Conservation (phyloP, 129 eudicot genomes). For the Centella asiatica region DNA sequence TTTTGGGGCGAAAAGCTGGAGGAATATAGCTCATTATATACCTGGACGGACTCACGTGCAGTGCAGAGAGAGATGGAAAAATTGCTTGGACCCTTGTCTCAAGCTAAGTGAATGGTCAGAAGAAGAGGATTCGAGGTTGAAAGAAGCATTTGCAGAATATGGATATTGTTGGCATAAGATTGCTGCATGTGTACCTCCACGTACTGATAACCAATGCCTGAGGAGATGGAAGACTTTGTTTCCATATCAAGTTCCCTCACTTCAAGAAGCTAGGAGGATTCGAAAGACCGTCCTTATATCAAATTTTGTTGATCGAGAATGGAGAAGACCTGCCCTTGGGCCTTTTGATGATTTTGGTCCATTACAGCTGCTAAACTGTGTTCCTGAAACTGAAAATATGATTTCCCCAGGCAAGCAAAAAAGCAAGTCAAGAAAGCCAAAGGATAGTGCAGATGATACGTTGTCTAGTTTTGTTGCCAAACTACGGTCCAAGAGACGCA, state of each 20-base stretch:
- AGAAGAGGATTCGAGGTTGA: constrained; percentile 69
- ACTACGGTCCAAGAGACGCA: constrained; percentile 23
- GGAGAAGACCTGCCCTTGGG: constrained; percentile 63
- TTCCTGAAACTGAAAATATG: constrained; percentile 23
- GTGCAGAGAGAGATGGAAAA: constrained; percentile 95
- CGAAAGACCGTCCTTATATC: constrained; percentile 48
- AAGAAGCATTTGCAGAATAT: constrained; percentile 46
- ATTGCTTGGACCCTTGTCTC: constrained; percentile 66
- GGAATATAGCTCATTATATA: constrained; percentile 56
- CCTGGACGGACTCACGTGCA: constrained; percentile 85
- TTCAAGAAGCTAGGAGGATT: constrained; percentile 47
- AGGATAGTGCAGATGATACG: not conserved
- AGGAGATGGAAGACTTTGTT: constrained; percentile 66
- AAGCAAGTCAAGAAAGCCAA: constrained; percentile 27
- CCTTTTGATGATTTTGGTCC: constrained; percentile 52
- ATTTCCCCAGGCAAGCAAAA: constrained; percentile 17
- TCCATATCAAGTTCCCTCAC: constrained; percentile 59
- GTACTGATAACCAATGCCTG: constrained; percentile 82
- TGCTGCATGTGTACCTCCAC: constrained; percentile 68
- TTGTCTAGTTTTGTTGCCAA: constrained; percentile 6
- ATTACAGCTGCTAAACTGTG: constrained; percentile 13
- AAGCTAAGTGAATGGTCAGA: constrained; percentile 56
- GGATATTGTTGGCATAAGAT: constrained; percentile 66
- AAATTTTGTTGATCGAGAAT: constrained; percentile 83
- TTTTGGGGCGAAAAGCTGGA: constrained; percentile 78